A percentile compares a stretch with the other conserved stretches of the same genome.
phyloP scores from a whole-genome alignment of 129 eudicot genomes.

The Saposhnikovia divaricata region DNA sequence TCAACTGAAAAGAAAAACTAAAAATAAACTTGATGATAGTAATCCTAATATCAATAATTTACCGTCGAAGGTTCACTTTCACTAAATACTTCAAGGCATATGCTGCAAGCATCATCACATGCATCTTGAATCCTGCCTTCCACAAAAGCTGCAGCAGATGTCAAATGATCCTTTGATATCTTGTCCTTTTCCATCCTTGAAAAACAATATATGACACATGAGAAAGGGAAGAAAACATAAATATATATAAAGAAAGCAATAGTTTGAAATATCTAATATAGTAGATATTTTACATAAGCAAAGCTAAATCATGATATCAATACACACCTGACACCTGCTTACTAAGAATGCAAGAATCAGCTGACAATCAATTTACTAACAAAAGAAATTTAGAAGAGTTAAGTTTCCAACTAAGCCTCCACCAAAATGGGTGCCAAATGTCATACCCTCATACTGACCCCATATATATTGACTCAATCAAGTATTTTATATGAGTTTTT shows the following conservation, averaged over 20 bases:
- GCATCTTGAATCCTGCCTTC: constrained; percentile 13
- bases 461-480: not conserved
- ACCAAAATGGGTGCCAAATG: not conserved
- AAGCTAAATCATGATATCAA: not conserved
- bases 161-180: not conserved
- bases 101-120: constrained; percentile 14
- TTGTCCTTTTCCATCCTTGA: constrained; percentile 6
- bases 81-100: constrained; percentile 13
- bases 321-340: not conserved
- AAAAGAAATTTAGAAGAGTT: not conserved
- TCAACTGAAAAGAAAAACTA: not conserved
- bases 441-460: not conserved
- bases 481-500: not conserved
- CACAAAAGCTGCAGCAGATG: constrained; percentile 14
- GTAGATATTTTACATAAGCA: too few relatives aligned
- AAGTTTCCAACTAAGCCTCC: not conserved
- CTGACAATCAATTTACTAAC: not conserved
- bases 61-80: constrained; percentile 11
- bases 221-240: too few relatives aligned
- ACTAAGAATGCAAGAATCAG: not conserved
- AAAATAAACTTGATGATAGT: not conserved
- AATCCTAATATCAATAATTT: not conserved
- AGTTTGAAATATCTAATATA: not conserved
- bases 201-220: not conserved
- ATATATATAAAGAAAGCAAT: not conserved